Percentiles rank a stretch among this genome's conserved stretches.
These are phyloP conservation scores for Starmera amethionina DNA, from an alignment of 805 yeast species.

Conservation along the genomic window DNA sequence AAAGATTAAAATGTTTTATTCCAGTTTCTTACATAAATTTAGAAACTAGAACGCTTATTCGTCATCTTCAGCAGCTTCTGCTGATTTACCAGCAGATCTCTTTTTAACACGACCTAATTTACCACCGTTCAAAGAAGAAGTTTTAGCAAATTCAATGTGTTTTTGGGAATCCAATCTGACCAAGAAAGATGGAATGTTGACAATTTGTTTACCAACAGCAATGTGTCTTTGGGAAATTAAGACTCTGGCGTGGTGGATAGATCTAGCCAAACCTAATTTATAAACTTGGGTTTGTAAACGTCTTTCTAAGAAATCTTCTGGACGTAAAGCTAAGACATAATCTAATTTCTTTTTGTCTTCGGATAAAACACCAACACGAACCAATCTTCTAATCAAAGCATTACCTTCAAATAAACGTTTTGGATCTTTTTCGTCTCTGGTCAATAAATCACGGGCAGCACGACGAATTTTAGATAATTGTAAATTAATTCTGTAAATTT, in stretches of 20 bases:
- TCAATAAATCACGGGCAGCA: conserved; percentile 99
- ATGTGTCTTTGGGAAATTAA: conserved; percentile 98
- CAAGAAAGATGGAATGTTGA: conserved; percentile 97
- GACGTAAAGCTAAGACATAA: conserved; percentile 96
- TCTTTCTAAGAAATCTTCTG: conserved; percentile 99
- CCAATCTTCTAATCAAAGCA: conserved; percentile 99
- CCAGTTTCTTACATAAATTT: too few species aligned
- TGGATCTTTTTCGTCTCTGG: conserved; percentile 99
- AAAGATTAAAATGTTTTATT: too few species aligned
- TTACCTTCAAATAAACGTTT: conserved; percentile 99
- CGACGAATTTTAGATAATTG: conserved; percentile 99
- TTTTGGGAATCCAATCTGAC: conserved; percentile 99
- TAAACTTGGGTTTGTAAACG: conserved; percentile 99
- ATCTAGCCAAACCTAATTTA: conserved; percentile 99
- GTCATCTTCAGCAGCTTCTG: conserved; percentile 67
- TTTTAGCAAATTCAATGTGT: conserved; percentile 99
- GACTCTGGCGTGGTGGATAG: conserved; percentile 99
- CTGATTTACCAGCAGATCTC: conserved; percentile 49
- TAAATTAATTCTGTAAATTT: conserved; percentile 98
- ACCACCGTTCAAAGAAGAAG: conserved; percentile 99
- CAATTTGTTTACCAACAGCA: conserved; percentile 99
- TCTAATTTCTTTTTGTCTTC: conserved; percentile 99
- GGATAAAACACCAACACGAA: conserved; percentile 96
- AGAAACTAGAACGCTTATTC: conserved; percentile 29
- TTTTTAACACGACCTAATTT: conserved; percentile 99